Base-by-base conservation (phyloP, 306 rosid genomes). In the Malus sylvestris region DNA sequence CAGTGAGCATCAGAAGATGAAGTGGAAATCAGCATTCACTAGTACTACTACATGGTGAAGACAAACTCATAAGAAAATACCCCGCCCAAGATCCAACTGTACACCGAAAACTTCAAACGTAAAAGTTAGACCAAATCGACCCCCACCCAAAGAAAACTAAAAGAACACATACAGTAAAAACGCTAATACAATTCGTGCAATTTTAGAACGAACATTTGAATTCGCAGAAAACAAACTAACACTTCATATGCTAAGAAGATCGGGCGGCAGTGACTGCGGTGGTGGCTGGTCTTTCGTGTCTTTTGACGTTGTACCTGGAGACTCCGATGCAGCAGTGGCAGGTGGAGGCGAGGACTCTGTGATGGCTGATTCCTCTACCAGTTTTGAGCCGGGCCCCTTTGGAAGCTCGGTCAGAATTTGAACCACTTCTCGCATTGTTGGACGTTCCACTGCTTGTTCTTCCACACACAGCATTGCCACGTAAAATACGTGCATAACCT, bases 381-480 rank as follows among this genome's bases (percentile, higher is more conserved):
- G 89, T 68, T 84, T 91, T 52, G 88, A 85, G 66, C 77, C 75
- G 1, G 88, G 87, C 25, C 88, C 49, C 80, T 84, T 92, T 66
- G 98, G 97, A 32, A 95, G 83, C 87, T 95, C 99, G 1, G 99
- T 92, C 9, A 95, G 90, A 52, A 95, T 95, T 86, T 95, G 99
- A 78, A 95, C 97, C 30, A 95, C 99, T 82, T 95, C 99, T 1
- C 99, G 84, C 99, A 95, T 95, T 5, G 99, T 92, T 40, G 97
- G 99, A 35, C 99, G 86, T 84, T 92, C 97, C 20, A 95, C 96
- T 5, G 97, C 99, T 16, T 92, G 99, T 69, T 95, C 99, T 82
- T 95, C 99, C 19, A 95, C 99, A 33, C 99, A 95, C 2, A 95
- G 87, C 92, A 95, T 86, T 38, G 99, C 99, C 11, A 95, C 96